Conservation (phyloP, 495 filamentous ascomycete species). For the Oidiodendron maius region DNA sequence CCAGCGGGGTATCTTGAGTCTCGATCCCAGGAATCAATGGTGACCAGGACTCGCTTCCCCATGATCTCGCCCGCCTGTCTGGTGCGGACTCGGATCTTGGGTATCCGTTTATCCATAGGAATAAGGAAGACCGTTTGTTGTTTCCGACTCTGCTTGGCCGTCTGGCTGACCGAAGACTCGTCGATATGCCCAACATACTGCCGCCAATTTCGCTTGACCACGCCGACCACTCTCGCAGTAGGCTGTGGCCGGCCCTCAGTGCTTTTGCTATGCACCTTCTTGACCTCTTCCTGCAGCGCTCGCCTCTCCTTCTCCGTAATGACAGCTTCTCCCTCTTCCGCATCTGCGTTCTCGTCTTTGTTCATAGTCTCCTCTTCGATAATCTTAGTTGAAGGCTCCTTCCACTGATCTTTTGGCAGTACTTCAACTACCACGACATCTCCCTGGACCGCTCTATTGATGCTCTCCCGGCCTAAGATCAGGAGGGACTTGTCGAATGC, state of each 20-base stretch:
- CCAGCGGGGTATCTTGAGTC: conserved; percentile 88
- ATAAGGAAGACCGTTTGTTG: conserved; percentile 92
- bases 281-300: conserved; percentile 85
- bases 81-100: conserved; percentile 89
- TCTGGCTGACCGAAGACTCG: conserved; percentile 69
- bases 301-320: conserved; percentile 80
- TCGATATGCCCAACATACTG: conserved; percentile 97
- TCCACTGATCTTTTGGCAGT: conserved; percentile 92
- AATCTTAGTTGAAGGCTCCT: conserved; percentile 87
- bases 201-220: conserved; percentile 93
- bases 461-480: conserved; percentile 90
- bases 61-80: conserved; percentile 81
- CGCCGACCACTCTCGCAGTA: conserved; percentile 86
- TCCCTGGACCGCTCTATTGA: conserved; percentile 87
- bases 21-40: conserved; percentile 92
- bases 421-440: conserved; percentile 91
- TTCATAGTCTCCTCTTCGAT: conserved; percentile 91
- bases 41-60: conserved; percentile 89
- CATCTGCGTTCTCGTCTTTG: conserved; percentile 86
- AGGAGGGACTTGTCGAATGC: conserved; percentile 85
- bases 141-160: conserved; percentile 62
- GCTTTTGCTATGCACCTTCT: conserved; percentile 70
- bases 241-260: conserved; percentile 79
- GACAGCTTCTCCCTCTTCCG: conserved; percentile 62
- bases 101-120: conserved; percentile 95